Conservation (phyloP, 352 stramenopile genomes). For the Phytophthora foliorum region DNA sequence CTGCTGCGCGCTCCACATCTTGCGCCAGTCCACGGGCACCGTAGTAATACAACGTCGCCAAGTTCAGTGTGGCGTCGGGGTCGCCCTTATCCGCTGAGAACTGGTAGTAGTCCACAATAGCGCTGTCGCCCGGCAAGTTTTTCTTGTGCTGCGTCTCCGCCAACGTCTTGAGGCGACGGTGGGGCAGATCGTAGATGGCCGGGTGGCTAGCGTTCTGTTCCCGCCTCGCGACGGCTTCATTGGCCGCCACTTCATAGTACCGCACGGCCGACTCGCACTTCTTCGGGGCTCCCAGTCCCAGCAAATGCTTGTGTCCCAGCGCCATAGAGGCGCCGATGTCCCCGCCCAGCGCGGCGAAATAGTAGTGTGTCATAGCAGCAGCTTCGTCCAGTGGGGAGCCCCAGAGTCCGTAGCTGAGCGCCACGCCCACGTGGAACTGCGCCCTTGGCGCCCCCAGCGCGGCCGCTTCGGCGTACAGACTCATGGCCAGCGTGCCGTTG, state of each 20-base stretch:
- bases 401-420: conserved; percentile 85
- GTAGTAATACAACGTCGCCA: conserved; percentile 91
- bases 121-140: conserved; percentile 75
- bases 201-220: conserved; percentile 66
- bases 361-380: conserved; percentile 80
- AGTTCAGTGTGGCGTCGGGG: conserved; percentile 79
- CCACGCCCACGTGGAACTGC: conserved; percentile 90
- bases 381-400: conserved; percentile 72
- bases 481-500: conserved; percentile 79
- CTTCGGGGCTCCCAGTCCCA: conserved; percentile 77
- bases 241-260: conserved; percentile 91
- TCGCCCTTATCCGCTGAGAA: conserved; percentile 92
- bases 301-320: conserved; percentile 82
- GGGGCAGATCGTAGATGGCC: conserved; percentile 76
- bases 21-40: conserved; percentile 76
- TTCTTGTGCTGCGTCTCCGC: conserved; percentile 85
- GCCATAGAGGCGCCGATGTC: conserved; percentile 76
- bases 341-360: conserved; percentile 84
- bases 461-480: conserved; percentile 72
- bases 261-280: conserved; percentile 87
- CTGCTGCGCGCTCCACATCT: conserved; percentile 69
- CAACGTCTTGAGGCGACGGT: conserved; percentile 79
- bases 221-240: conserved; percentile 75
- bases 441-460: conserved; percentile 65
- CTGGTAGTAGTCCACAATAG: conserved; percentile 92